Percentiles rank a stretch among this genome's conserved stretches.
phyloP scores from a whole-genome alignment of 352 stramenopile species.

The Phytophthora pisi region DNA sequence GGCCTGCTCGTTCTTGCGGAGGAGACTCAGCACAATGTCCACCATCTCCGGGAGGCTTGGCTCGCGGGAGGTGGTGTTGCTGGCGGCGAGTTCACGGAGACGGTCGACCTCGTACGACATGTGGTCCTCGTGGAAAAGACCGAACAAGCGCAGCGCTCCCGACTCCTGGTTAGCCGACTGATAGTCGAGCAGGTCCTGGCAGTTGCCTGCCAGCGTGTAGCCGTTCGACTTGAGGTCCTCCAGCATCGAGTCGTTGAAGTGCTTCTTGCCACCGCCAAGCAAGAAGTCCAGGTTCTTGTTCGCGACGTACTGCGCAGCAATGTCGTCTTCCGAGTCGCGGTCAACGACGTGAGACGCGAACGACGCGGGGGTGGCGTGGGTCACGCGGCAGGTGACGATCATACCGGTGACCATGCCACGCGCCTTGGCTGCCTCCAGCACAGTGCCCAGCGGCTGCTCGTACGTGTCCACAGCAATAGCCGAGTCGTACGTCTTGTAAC shows the following conservation, averaged over 20 bases:
- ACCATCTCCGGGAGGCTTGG: slow-evolving; percentile 70
- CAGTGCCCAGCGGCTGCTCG: slow-evolving; percentile 54
- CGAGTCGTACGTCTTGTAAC: slow-evolving; percentile 64
- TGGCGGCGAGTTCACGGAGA: slow-evolving; percentile 37
- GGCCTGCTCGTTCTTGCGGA: slow-evolving; percentile 70
- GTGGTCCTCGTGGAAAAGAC: slow-evolving; percentile 66
- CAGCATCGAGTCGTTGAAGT: slow-evolving; percentile 61
- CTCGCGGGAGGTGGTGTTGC: slow-evolving; percentile 50
- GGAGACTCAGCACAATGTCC: slow-evolving; percentile 55
- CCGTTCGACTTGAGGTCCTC: slow-evolving; percentile 44
- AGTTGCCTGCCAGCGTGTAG: slow-evolving; percentile 63
- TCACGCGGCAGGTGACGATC: slow-evolving; percentile 63
- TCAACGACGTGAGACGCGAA: slow-evolving; percentile 66
- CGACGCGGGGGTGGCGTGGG: slow-evolving; percentile 59
- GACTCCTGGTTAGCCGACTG: slow-evolving; percentile 51
- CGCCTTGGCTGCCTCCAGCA: slow-evolving; percentile 62
- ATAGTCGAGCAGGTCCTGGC: slow-evolving; percentile 62
- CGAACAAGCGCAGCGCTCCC: slow-evolving; percentile 60
- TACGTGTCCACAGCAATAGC: slow-evolving; percentile 56
- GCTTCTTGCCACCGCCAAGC: slow-evolving; percentile 52
- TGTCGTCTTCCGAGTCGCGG: slow-evolving; percentile 59
- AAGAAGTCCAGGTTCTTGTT: slow-evolving; percentile 78
- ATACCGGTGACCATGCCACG: slow-evolving; percentile 67
- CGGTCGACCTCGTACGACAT: slow-evolving; percentile 78
- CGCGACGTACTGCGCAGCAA: slow-evolving; percentile 60